Conservation (phyloP, 768 basidiomycete species). For the Rhodotorula sphaerocarpa region DNA sequence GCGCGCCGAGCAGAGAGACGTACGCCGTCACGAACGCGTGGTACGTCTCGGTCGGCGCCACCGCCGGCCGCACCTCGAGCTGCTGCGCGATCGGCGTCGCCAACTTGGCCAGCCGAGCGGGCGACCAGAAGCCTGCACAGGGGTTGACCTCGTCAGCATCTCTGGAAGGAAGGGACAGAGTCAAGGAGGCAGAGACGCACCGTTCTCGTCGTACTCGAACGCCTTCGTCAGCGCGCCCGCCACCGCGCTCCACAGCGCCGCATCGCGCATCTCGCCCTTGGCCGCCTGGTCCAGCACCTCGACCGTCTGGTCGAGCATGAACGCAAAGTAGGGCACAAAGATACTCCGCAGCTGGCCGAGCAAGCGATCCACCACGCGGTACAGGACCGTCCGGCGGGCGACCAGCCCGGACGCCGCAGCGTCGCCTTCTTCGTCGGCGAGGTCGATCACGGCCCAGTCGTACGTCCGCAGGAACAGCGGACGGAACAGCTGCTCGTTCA, state of each 20-base stretch:
- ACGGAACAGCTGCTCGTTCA: constrained; percentile 83
- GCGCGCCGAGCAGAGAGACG: constrained; percentile 45
- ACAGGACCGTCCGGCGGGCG: constrained; percentile 61
- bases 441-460: constrained; percentile 77
- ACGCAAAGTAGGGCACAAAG: constrained; percentile 85
- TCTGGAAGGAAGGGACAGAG: not conserved
- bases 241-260: constrained; percentile 57
- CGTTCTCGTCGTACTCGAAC: constrained; percentile 68
- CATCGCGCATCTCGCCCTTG: constrained; percentile 43
- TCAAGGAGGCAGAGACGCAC: constrained; percentile 49
- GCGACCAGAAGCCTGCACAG: constrained; percentile 73
- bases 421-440: constrained; percentile 46
- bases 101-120: constrained; percentile 64
- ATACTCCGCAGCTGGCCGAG: constrained; percentile 84
- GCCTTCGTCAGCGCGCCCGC: constrained; percentile 60
- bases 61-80: constrained; percentile 47
- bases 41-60: constrained; percentile 4
- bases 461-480: constrained; percentile 83
- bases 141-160: not conserved
- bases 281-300: constrained; percentile 55
- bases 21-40: constrained; percentile 41
- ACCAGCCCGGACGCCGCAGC: constrained; percentile 36
- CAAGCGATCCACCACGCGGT: constrained; percentile 61
- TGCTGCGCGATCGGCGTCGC: constrained; percentile 58
- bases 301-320: constrained; percentile 59